A percentile compares a stretch with the other conserved stretches of the same genome.
Evolutionary conservation across 75 land plant species (phyloP).

Genomic region (Sequoiadendron giganteum): DNA sequence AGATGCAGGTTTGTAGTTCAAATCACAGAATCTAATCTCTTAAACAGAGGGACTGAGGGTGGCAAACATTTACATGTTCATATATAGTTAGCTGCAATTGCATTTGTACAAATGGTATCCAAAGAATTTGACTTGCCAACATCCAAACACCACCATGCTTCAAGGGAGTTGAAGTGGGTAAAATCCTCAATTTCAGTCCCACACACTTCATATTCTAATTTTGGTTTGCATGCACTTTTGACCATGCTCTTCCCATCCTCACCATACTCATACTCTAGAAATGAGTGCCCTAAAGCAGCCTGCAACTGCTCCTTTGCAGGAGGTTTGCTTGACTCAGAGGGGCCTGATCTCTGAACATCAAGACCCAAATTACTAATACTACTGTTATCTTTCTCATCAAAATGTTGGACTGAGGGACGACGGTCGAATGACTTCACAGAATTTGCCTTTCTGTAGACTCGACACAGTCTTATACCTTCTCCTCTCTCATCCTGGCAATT

Average conservation of each 20-base stretch:
- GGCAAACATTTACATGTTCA: not conserved
- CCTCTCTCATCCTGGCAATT: not conserved
- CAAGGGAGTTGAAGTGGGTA: not conserved
- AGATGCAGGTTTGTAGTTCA: no score
- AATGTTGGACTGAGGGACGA: not conserved
- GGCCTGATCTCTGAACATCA: not conserved
- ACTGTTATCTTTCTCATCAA: not conserved
- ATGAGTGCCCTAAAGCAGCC: not conserved
- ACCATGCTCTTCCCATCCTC: not conserved
- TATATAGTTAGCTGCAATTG: not conserved
- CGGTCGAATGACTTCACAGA: not conserved
- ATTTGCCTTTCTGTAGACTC: not conserved
- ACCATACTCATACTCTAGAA: not conserved
- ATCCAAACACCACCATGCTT: not conserved
- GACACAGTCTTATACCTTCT: not conserved
- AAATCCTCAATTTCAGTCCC: not conserved
- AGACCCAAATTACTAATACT: not conserved
- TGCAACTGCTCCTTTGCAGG: no score
- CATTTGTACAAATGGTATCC: not conserved
- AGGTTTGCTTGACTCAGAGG: not conserved
- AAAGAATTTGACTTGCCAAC: not conserved
- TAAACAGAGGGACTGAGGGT: no score
- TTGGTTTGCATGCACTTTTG: not conserved
- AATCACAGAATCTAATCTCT: no score
- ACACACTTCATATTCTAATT: not conserved